Conservation (phyloP, 2,329 filamentous ascomycete genomes). For the Cercospora canescens region DNA sequence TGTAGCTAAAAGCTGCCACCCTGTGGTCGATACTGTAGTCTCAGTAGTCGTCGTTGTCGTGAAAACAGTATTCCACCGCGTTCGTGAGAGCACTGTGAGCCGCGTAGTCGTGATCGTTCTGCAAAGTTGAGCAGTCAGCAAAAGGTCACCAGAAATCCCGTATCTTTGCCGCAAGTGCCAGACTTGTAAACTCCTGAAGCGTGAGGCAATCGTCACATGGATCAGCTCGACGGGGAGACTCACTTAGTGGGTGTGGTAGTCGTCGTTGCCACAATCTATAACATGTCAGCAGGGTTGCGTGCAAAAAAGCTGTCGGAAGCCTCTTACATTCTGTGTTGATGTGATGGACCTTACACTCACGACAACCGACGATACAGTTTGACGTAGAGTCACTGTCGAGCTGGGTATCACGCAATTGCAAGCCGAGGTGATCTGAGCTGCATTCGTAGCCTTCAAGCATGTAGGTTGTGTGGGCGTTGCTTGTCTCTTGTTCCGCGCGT, state of each 20-base stretch:
- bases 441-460: not conserved
- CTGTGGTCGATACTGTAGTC: not conserved
- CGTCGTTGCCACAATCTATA: not conserved
- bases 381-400: not conserved
- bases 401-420: not conserved
- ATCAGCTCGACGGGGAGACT: too few relatives aligned
- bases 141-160: too few relatives aligned
- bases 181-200: too few relatives aligned
- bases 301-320: not conserved
- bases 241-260: not conserved
- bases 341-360: not conserved
- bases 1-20: not conserved
- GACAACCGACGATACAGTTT: not conserved
- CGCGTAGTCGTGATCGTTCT: not conserved
- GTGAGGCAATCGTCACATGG: too few relatives aligned
- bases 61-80: not conserved
- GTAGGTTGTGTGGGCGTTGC: not conserved
- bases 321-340: not conserved
- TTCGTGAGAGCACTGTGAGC: not conserved
- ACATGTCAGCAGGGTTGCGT: not conserved
- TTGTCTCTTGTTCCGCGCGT: not conserved
- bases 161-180: too few relatives aligned
- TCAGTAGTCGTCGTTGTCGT: not conserved
- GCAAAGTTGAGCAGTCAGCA: too few relatives aligned
- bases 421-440: not conserved